Evolutionary conservation across 176 grass and related monocot genomes (phyloP).

Genomic region (Musa itinerans): DNA sequence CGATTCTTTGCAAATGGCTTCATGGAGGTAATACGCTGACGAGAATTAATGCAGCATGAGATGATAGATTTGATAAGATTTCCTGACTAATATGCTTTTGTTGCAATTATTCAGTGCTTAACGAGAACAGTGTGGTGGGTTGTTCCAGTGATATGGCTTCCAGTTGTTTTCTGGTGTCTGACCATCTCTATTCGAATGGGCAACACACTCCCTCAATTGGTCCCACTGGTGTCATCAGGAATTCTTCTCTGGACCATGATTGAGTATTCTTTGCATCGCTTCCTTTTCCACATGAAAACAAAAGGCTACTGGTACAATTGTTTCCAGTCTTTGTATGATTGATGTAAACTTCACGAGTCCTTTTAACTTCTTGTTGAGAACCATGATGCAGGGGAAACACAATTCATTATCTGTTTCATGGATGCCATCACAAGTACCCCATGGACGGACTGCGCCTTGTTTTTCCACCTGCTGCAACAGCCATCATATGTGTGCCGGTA

Average conservation of each 20-base stretch:
- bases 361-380: background rate
- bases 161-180: constrained; percentile 55
- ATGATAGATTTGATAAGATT: background rate
- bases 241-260: constrained; percentile 81
- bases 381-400: constrained; percentile 66
- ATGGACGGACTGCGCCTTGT: constrained; percentile 91
- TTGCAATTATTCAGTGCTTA: constrained; percentile 43
- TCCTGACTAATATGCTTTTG: background rate
- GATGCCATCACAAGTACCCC: constrained; percentile 94
- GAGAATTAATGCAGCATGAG: background rate
- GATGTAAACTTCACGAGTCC: background rate
- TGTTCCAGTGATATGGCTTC: constrained; percentile 71
- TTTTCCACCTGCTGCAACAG: constrained; percentile 68
- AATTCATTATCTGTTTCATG: constrained; percentile 77
- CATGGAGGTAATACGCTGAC: constrained; percentile 43
- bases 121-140: constrained; percentile 81
- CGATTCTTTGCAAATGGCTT: constrained; percentile 54
- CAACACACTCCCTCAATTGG: constrained; percentile 44
- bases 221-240: constrained; percentile 36
- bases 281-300: constrained; percentile 86
- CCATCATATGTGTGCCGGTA: constrained; percentile 79
- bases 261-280: constrained; percentile 78
- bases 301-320: constrained; percentile 45
- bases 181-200: constrained; percentile 55
- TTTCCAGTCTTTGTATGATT: background rate